A percentile compares a stretch with the other conserved stretches of the same genome.
Conservation (phyloP, 129 eudicot genomes). For the Oenanthe sinensis region DNA sequence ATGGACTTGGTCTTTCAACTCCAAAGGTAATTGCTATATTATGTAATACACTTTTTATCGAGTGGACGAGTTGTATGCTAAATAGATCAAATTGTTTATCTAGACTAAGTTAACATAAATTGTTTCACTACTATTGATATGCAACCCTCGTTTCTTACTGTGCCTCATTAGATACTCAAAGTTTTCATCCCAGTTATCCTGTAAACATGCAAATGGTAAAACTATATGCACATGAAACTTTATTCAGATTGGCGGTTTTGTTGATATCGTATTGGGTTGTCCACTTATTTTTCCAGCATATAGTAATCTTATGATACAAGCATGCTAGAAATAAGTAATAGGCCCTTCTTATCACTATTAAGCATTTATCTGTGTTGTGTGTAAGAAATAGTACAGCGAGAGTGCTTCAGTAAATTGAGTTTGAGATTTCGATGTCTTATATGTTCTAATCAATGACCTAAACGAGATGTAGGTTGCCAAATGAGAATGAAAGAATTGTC, state of each 20-base stretch:
- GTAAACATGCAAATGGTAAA: not conserved
- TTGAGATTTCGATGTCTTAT: not conserved
- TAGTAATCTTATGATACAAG: not conserved
- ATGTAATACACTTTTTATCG: not conserved
- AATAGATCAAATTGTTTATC: not conserved
- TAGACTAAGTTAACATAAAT: not conserved
- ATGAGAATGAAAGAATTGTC: not conserved
- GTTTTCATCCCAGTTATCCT: no score
- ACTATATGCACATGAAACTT: not conserved
- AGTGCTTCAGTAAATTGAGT: not conserved
- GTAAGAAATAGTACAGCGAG: not conserved
- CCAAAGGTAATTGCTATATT: constrained; percentile 36
- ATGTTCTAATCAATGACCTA: not conserved
- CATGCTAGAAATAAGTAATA: not conserved
- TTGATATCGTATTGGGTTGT: not conserved
- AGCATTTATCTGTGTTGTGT: not conserved
- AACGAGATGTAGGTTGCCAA: not conserved
- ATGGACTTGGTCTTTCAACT: constrained; percentile 44
- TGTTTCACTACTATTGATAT: not conserved
- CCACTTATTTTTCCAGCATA: not conserved
- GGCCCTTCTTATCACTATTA: not conserved
- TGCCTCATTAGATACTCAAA: not conserved
- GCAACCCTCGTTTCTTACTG: not conserved
- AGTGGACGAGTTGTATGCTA: not conserved
- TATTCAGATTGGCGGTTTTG: not conserved